phyloP scores from a whole-genome alignment of 495 filamentous ascomycete species.

The Lindgomyces ingoldianus region DNA sequence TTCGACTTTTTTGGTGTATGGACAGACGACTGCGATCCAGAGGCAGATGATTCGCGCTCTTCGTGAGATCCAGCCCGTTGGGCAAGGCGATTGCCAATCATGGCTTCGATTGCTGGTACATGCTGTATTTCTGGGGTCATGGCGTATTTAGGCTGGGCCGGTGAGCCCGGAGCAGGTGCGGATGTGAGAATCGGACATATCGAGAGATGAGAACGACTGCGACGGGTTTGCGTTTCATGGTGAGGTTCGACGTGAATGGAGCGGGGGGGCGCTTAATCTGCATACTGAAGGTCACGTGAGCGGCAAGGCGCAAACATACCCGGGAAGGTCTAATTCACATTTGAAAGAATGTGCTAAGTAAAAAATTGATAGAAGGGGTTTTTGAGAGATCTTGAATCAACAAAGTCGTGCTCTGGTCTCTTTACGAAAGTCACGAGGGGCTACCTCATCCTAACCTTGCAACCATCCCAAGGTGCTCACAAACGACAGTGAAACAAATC shows the following conservation, averaged over 20 bases:
- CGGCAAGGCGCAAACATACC: too few relatives aligned
- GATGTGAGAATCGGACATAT: conserved; percentile 4
- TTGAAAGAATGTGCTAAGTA: too few relatives aligned
- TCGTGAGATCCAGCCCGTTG: conserved; percentile 19
- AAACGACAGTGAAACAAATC: too few relatives aligned
- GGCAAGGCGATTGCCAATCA: conserved; percentile 28
- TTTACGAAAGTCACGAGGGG: too few relatives aligned
- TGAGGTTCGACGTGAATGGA: not conserved
- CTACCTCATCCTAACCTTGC: too few relatives aligned
- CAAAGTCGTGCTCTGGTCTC: too few relatives aligned
- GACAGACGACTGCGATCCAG: conserved; percentile 7
- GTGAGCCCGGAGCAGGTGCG: not conserved
- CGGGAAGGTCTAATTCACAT: too few relatives aligned
- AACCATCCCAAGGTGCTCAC: too few relatives aligned
- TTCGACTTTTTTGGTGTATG: conserved; percentile 40
- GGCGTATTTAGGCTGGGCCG: not conserved
- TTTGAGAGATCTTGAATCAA: too few relatives aligned
- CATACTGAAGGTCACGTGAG: not conserved
- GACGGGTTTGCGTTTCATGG: not conserved
- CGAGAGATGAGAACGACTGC: not conserved
- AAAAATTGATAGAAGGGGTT: too few relatives aligned
- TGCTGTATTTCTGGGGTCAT: conserved; percentile 3
- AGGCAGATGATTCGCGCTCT: conserved; percentile 6
- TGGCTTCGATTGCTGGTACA: conserved; percentile 27
- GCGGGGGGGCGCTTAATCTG: conserved; percentile 10